Conservation (phyloP, 139 green algal genomes). For the Ettlia oleoabundans region DNA sequence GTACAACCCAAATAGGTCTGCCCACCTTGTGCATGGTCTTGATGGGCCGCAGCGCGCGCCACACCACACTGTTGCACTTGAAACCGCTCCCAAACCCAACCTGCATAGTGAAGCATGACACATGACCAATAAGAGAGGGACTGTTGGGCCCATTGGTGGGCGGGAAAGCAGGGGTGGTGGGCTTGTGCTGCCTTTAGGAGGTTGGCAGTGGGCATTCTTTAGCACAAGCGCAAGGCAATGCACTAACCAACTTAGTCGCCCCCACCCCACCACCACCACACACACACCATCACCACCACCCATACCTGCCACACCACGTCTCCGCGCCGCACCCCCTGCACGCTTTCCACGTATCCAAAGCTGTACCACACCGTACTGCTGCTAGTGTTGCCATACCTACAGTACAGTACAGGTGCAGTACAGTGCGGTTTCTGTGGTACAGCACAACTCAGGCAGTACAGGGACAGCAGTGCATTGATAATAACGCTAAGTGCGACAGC, state of each 20-base stretch:
- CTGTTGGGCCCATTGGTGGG: neutral
- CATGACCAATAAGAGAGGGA: no score
- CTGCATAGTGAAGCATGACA: constrained; percentile 63
- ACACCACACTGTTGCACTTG: constrained; percentile 97
- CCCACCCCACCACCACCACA: neutral
- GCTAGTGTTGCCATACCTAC: constrained; percentile 85
- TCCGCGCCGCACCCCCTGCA: constrained; percentile 65
- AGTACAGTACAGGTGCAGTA: no score
- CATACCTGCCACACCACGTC: constrained; percentile 89
- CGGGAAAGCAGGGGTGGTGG: neutral
- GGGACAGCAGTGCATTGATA: no score
- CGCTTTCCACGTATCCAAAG: constrained; percentile 80
- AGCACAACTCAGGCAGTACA: neutral
- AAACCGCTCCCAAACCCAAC: constrained; percentile 94
- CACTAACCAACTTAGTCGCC: no score
- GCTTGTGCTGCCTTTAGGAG: neutral
- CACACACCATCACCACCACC: neutral
- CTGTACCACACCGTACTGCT: constrained; percentile 87
- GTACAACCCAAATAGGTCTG: no score
- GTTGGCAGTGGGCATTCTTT: no score
- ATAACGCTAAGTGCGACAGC: no score
- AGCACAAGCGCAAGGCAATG: no score
- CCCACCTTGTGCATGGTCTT: constrained; percentile 37
- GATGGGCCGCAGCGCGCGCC: constrained; percentile 73
- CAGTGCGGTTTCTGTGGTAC: no score